phyloP scores from a whole-genome alignment of 2,329 filamentous ascomycete species.

The Amylocarpus encephaloides region DNA sequence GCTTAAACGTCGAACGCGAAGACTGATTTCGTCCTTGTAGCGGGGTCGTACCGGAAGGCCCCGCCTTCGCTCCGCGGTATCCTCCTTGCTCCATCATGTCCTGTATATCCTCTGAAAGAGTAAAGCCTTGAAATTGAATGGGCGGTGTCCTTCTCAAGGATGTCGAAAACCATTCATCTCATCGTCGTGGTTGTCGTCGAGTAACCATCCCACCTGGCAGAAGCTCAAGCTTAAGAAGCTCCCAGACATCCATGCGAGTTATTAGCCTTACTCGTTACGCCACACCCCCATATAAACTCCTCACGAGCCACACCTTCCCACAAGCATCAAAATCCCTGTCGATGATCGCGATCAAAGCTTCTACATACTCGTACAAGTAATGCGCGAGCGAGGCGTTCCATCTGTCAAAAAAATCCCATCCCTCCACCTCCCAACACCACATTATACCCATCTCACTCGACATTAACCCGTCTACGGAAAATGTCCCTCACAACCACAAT shows the following conservation, averaged over 20 bases:
- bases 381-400: too few species aligned
- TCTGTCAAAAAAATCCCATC: not conserved
- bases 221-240: too few species aligned
- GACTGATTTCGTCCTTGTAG: slow-evolving; percentile 1
- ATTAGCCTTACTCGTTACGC: too few species aligned
- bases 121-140: not conserved
- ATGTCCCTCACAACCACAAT: slow-evolving; percentile 27
- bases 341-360: too few species aligned
- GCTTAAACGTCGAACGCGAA: not conserved
- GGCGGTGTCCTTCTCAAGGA: not conserved
- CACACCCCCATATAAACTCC: too few species aligned
- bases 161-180: too few species aligned
- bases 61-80: slow-evolving; percentile 17
- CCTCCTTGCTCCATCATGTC: not conserved
- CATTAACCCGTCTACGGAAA: not conserved
- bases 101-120: not conserved
- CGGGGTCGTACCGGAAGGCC: slow-evolving; percentile 15
- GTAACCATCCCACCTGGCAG: too few species aligned
- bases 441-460: slow-evolving; percentile 3
- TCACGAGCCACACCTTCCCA: too few species aligned
- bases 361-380: too few species aligned
- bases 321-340: too few species aligned
- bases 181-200: too few species aligned
- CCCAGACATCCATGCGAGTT: too few species aligned
- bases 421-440: not conserved